A percentile compares a stretch with the other conserved stretches of the same genome.
Conservation (phyloP, 106 monocot species). For the Cymbidium sinense region DNA sequence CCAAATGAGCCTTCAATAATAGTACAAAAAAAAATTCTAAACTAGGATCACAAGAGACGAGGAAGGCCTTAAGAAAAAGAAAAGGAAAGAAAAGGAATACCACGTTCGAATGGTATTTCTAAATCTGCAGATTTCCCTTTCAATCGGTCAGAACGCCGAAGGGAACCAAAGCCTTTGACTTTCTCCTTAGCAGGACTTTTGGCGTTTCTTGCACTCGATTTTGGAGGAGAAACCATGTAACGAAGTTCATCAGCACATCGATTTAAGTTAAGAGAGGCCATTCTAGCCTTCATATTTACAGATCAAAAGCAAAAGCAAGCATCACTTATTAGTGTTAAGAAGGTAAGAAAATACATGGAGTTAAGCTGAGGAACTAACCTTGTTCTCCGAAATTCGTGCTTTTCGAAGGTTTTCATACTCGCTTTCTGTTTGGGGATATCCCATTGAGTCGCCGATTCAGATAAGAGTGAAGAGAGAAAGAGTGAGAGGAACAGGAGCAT, state of each 20-base stretch:
- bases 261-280: conserved; percentile 42
- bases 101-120: neutral
- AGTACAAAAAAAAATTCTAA: too few relatives aligned
- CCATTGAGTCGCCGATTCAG: neutral
- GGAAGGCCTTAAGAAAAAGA: neutral
- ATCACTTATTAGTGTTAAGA: neutral
- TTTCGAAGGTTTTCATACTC: conserved; percentile 48
- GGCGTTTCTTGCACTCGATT: neutral
- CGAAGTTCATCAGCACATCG: conserved; percentile 19
- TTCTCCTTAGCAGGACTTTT: neutral
- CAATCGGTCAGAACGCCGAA: conserved; percentile 25
- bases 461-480: neutral
- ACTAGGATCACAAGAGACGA: too few relatives aligned
- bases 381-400: conserved; percentile 41
- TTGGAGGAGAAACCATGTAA: conserved; percentile 9
- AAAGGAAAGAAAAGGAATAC: neutral
- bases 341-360: neutral
- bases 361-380: conserved; percentile 10
- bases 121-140: conserved; percentile 9
- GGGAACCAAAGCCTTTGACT: neutral
- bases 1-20: too few relatives aligned
- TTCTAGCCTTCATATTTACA: conserved; percentile 24
- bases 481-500: neutral
- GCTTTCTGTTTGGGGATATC: conserved; percentile 10
- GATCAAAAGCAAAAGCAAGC: neutral